A percentile compares a stretch with the other conserved stretches of the same genome.
phyloP scores from a whole-genome alignment of 1,284 basidiomycete species.

The Sphagnurus paluster region DNA sequence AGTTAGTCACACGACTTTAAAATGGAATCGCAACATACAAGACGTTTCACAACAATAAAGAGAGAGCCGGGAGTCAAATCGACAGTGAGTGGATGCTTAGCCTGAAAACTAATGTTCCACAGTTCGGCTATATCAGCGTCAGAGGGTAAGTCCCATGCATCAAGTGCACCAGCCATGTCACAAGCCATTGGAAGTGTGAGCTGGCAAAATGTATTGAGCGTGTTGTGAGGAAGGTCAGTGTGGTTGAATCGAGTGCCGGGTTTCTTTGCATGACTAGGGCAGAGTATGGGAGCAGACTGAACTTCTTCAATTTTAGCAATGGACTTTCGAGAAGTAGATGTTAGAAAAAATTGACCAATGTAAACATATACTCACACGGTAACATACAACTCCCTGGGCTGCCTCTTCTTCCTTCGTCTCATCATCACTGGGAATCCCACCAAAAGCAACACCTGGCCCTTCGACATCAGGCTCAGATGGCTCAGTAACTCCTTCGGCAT shows the following conservation, averaged over 20 bases:
- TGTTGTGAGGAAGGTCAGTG: conserved; percentile 1
- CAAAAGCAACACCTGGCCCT: neutral
- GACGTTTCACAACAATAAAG: neutral
- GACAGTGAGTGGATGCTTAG: neutral
- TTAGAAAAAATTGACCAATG: neutral
- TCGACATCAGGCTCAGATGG: neutral
- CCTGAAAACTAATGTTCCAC: neutral
- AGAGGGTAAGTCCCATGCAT: neutral
- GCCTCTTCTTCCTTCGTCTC: neutral
- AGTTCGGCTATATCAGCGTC: neutral
- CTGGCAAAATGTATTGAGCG: neutral
- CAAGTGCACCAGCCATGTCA: neutral
- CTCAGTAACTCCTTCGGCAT: neutral
- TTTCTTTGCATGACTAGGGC: neutral
- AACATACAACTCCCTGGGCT: neutral
- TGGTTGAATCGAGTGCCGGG: neutral
- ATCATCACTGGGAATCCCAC: neutral
- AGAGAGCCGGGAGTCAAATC: neutral
- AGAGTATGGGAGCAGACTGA: neutral
- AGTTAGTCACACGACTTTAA: neutral
- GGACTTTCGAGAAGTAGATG: neutral
- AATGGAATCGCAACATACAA: neutral
- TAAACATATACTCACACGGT: neutral
- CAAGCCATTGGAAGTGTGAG: conserved; percentile 6
- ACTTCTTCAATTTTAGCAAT: neutral